Evolutionary conservation across 2,329 filamentous ascomycete genomes (phyloP).

Genomic region (Niveomyces coronatus): DNA sequence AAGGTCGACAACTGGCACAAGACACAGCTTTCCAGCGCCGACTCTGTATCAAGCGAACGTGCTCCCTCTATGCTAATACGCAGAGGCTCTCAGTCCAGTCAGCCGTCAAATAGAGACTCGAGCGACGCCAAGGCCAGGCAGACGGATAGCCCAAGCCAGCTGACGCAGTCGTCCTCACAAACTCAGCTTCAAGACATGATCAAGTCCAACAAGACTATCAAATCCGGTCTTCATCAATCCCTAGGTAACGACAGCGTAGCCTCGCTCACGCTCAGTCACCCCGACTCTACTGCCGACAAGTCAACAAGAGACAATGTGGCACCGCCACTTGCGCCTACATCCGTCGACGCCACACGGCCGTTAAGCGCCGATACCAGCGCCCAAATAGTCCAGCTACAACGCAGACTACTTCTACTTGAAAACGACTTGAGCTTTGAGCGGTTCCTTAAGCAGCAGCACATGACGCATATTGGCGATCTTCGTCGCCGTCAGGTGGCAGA

Average conservation of each 20-base stretch:
- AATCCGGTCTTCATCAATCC: constrained; percentile 44
- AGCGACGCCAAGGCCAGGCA: constrained; percentile 28
- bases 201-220: constrained; percentile 47
- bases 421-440: constrained; percentile 78
- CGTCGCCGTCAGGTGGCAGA: constrained; percentile 65
- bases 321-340: constrained; percentile 17
- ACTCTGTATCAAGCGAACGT: constrained; percentile 29
- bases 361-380: constrained; percentile 23
- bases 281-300: constrained; percentile 34
- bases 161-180: constrained; percentile 37
- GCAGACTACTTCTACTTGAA: constrained; percentile 63
- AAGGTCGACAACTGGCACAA: constrained; percentile 40
- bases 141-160: constrained; percentile 51
- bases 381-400: constrained; percentile 49
- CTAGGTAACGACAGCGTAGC: constrained; percentile 48
- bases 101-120: constrained; percentile 38
- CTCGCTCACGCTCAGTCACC: constrained; percentile 41
- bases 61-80: constrained; percentile 27
- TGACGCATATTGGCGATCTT: constrained; percentile 70
- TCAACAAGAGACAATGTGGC: constrained; percentile 18
- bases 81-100: constrained; percentile 39
- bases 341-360: constrained; percentile 14
- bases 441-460: constrained; percentile 74
- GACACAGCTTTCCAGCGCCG: constrained; percentile 40
- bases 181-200: constrained; percentile 51